Evolutionary conservation across 371 early-diverging fungal genomes (phyloP).

Genomic region (Apophysomyces variabilis): DNA sequence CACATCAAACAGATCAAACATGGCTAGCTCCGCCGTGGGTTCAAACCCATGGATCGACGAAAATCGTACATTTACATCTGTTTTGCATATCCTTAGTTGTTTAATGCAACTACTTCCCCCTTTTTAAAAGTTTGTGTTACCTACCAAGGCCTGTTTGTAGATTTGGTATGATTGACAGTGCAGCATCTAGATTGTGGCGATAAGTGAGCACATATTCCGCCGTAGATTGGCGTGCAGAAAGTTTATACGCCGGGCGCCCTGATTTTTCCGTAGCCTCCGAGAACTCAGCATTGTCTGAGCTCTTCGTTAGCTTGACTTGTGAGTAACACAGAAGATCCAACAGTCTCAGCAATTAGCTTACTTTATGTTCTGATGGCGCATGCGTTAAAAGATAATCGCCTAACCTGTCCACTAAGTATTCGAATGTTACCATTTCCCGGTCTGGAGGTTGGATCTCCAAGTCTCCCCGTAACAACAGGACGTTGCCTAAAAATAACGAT

Average conservation of each 20-base stretch:
- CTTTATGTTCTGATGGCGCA: slow-evolving; percentile 26
- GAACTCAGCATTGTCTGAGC: not conserved
- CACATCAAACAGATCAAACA: slow-evolving; percentile 84
- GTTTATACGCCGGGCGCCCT: not conserved
- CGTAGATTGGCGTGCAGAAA: slow-evolving; percentile 24
- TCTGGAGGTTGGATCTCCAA: slow-evolving; percentile 65
- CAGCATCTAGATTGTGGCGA: slow-evolving; percentile 45
- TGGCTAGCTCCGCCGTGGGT: slow-evolving; percentile 67
- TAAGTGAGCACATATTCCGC: slow-evolving; percentile 42
- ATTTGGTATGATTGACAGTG: slow-evolving; percentile 57
- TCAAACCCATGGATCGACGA: slow-evolving; percentile 80
- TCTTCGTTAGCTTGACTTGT: not conserved
- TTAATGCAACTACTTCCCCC: not conserved
- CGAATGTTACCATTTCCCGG: slow-evolving; percentile 64
- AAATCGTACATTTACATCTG: slow-evolving; percentile 87
- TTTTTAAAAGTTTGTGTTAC: slow-evolving; percentile 1
- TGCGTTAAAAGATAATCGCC: slow-evolving; percentile 71
- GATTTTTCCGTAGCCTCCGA: slow-evolving; percentile 1
- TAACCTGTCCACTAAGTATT: slow-evolving; percentile 72
- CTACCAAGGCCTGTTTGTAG: slow-evolving; percentile 55
- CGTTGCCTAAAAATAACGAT: slow-evolving; percentile 57
- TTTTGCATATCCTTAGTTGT: not conserved
- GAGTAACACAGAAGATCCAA: no score
- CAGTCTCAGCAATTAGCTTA: not conserved
- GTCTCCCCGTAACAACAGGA: slow-evolving; percentile 77